These are phyloP conservation scores for Colletotrichum aenigma DNA, from an alignment of 2,329 filamentous ascomycete genomes.

Conservation along the genomic window DNA sequence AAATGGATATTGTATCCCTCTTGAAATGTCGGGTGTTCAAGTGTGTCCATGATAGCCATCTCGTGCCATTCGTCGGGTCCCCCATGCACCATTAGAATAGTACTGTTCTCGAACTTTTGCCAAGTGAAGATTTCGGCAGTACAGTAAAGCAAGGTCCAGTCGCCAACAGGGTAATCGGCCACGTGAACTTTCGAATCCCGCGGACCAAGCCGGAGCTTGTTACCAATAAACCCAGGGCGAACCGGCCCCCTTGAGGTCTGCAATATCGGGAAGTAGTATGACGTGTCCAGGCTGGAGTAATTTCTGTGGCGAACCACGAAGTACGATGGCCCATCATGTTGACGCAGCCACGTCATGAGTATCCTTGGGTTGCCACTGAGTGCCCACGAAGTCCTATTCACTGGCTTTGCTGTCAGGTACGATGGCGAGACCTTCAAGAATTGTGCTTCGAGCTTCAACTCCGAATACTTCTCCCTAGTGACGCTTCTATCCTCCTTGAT, in stretches of 20 bases:
- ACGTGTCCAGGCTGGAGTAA: conserved; percentile 62
- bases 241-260: conserved; percentile 50
- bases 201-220: conserved; percentile 60
- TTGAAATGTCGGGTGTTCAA: conserved; percentile 38
- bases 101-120: conserved; percentile 65
- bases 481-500: conserved; percentile 75
- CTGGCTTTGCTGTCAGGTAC: conserved; percentile 66
- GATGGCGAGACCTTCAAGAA: conserved; percentile 76
- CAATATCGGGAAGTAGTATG: conserved; percentile 67
- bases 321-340: conserved; percentile 59
- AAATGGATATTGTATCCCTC: conserved; percentile 15
- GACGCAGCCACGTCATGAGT: conserved; percentile 65
- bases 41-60: conserved; percentile 51
- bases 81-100: conserved; percentile 68
- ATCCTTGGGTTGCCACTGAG: conserved; percentile 57
- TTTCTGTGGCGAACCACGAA: conserved; percentile 71
- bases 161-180: conserved; percentile 68
- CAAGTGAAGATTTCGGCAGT: conserved; percentile 74
- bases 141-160: conserved; percentile 66
- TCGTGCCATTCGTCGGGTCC: conserved; percentile 68
- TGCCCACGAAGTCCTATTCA: conserved; percentile 51
- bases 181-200: conserved; percentile 73
- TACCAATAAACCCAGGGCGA: conserved; percentile 65
- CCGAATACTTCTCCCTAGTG: conserved; percentile 76
- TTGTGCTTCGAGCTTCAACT: conserved; percentile 77